These are phyloP conservation scores for Leucosporidium creatinivorum DNA, from an alignment of 768 basidiomycete species.

Conservation along the genomic window DNA sequence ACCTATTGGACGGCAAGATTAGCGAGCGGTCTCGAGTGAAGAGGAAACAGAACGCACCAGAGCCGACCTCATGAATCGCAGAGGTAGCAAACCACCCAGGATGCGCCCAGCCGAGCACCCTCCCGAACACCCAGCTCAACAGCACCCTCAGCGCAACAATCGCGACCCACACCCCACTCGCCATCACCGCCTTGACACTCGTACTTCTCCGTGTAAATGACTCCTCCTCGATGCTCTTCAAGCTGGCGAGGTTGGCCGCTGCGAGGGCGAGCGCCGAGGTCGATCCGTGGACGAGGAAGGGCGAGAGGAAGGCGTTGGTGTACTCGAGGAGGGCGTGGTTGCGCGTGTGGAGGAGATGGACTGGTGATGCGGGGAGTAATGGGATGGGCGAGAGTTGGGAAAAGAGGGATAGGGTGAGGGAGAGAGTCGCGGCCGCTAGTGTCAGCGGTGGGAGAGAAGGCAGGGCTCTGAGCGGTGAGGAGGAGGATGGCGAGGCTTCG, in stretches of 20 bases:
- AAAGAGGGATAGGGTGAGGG: conserved; percentile 1
- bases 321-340: background rate
- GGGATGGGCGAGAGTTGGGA: background rate
- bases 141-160: conserved; percentile 8
- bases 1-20: background rate
- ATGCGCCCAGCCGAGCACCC: conserved; percentile 21
- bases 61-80: conserved; percentile 21
- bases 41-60: background rate
- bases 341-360: background rate
- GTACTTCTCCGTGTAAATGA: background rate
- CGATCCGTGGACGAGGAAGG: conserved; percentile 5
- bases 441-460: background rate
- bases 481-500: background rate
- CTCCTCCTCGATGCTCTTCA: background rate
- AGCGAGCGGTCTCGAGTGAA: background rate
- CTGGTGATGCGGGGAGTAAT: conserved; percentile 13
- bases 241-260: background rate
- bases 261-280: background rate
- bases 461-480: background rate
- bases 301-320: conserved; percentile 10
- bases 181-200: background rate
- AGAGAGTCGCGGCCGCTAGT: background rate
- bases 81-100: conserved; percentile 11
- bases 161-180: background rate
- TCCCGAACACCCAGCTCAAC: conserved; percentile 9